Conservation (phyloP, 371 early-diverging fungal genomes). For the Polyrhizophydium stewartii region DNA sequence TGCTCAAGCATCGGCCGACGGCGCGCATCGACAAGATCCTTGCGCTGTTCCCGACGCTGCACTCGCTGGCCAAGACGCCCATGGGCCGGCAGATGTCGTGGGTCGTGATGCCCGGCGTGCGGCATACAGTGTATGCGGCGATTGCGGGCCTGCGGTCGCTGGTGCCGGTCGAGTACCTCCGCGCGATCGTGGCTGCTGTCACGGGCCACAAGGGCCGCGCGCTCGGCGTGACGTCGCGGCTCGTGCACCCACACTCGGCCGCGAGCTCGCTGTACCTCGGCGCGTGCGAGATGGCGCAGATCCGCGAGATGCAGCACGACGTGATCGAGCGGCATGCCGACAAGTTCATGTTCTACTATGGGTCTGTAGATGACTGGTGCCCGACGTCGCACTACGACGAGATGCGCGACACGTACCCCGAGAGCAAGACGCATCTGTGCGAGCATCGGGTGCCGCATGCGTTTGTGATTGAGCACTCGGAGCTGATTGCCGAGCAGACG, state of each 20-base stretch:
- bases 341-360: conserved; percentile 78
- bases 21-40: conserved; percentile 58
- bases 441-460: conserved; percentile 68
- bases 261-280: conserved; percentile 71
- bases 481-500: conserved; percentile 16
- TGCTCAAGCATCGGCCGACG: conserved; percentile 54
- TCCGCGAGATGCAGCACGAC: conserved; percentile 50
- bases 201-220: conserved; percentile 46
- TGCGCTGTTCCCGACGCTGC: conserved; percentile 74
- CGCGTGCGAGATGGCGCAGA: conserved; percentile 65
- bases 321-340: conserved; percentile 52
- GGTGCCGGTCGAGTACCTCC: conserved; percentile 4
- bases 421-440: conserved; percentile 55
- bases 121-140: conserved; percentile 23
- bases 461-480: conserved; percentile 55
- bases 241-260: conserved; percentile 53
- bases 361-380: conserved; percentile 71
- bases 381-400: conserved; percentile 65
- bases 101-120: conserved; percentile 25
- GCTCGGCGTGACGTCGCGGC: conserved; percentile 55
- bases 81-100: conserved; percentile 47
- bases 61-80: conserved; percentile 69
- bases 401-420: conserved; percentile 61
- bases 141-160: conserved; percentile 2
- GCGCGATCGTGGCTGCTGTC: conserved; percentile 17